phyloP scores from a whole-genome alignment of 2,329 filamentous ascomycete species.

The Clonostachys sp. region DNA sequence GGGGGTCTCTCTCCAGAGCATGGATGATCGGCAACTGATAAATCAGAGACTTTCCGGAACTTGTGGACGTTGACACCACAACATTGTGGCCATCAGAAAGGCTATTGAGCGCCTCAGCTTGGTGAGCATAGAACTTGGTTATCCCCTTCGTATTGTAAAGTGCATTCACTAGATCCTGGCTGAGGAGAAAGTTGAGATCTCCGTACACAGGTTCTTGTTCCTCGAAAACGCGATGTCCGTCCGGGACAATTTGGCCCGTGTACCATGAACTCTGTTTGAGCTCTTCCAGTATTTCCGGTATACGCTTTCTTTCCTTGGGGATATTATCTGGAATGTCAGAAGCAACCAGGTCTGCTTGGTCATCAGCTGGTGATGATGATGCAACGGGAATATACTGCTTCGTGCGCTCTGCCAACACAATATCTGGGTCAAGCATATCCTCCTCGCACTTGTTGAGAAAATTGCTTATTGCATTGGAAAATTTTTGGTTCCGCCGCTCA shows the following conservation, averaged over 20 bases:
- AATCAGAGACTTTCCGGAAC: constrained; percentile 95
- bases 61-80: constrained; percentile 91
- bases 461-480: constrained; percentile 67
- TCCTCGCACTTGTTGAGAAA: constrained; percentile 73
- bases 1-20: constrained; percentile 71
- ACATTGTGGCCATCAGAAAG: constrained; percentile 79
- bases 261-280: constrained; percentile 85
- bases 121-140: constrained; percentile 81
- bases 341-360: constrained; percentile 19
- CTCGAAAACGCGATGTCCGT: constrained; percentile 88
- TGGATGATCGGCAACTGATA: constrained; percentile 93
- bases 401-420: constrained; percentile 54
- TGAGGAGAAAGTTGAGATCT: constrained; percentile 79
- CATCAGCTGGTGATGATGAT: constrained; percentile 6
- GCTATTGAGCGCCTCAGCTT: constrained; percentile 89
- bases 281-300: constrained; percentile 81
- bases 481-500: constrained; percentile 83
- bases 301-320: constrained; percentile 72
- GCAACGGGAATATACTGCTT: constrained; percentile 59
- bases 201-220: constrained; percentile 78
- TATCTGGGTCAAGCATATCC: constrained; percentile 61
- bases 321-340: constrained; percentile 63
- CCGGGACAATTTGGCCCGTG: constrained; percentile 84
- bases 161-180: constrained; percentile 91
- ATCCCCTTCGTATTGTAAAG: constrained; percentile 90